Conservation (phyloP, 352 stramenopile species). For the Phytophthora agathidicida region DNA sequence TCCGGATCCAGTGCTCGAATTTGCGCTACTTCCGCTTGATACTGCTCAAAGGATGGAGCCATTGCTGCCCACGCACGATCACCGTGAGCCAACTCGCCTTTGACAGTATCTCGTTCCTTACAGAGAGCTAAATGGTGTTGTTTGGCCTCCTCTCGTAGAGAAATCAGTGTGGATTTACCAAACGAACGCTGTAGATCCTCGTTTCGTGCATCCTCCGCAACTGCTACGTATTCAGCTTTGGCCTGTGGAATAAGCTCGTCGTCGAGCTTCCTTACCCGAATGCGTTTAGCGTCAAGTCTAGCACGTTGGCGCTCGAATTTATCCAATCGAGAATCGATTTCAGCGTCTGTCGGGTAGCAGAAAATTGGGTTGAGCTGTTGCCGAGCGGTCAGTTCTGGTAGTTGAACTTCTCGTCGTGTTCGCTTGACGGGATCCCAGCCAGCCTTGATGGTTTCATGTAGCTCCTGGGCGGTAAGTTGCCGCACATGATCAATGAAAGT, state of each 20-base stretch:
- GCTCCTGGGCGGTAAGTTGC: conserved; percentile 56
- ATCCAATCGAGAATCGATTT: conserved; percentile 59
- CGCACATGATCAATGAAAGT: conserved; percentile 75
- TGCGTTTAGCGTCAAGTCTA: conserved; percentile 50
- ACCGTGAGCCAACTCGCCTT: conserved; percentile 53
- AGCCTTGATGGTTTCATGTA: conserved; percentile 62
- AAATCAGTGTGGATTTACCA: conserved; percentile 66
- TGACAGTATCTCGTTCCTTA: conserved; percentile 56
- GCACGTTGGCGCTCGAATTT: conserved; percentile 68
- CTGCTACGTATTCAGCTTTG: conserved; percentile 77
- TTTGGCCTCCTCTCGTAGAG: conserved; percentile 73
- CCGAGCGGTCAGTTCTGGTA: conserved; percentile 62
- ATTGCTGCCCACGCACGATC: conserved; percentile 49
- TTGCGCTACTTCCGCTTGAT: conserved; percentile 54
- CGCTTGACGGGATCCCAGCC: conserved; percentile 61
- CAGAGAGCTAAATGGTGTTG: conserved; percentile 47
- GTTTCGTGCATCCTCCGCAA: conserved; percentile 72
- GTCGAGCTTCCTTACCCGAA: conserved; percentile 44
- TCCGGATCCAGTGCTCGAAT: conserved; percentile 54
- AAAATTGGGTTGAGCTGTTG: conserved; percentile 75
- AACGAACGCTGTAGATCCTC: conserved; percentile 70
- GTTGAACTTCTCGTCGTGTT: conserved; percentile 48
- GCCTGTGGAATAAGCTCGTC: conserved; percentile 63
- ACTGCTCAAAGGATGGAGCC: conserved; percentile 68
- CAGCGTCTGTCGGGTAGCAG: conserved; percentile 67